These are phyloP conservation scores for Fusarium continuum DNA, from an alignment of 2,329 filamentous ascomycete species.

Conservation along the genomic window DNA sequence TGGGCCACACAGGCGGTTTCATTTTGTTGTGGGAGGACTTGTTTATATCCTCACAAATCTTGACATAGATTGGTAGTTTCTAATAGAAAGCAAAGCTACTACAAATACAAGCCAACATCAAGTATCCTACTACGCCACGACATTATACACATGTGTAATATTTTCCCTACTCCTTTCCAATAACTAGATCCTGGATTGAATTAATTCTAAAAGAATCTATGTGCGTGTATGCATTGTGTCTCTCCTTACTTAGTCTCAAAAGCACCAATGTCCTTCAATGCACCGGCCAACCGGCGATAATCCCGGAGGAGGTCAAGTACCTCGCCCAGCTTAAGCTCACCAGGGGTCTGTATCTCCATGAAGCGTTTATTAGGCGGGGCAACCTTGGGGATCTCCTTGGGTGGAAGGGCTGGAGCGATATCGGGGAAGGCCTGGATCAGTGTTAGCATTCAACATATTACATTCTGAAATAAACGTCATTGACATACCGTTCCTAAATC, in stretches of 20 bases:
- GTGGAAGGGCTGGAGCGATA: constrained; percentile 62
- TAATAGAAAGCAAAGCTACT: constrained; percentile 12
- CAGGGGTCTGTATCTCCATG: constrained; percentile 74
- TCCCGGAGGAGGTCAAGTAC: constrained; percentile 76
- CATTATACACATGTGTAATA: background rate
- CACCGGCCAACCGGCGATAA: constrained; percentile 75
- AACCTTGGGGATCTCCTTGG: constrained; percentile 64
- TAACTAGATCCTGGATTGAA: constrained; percentile 6
- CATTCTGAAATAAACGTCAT: background rate
- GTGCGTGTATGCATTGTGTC: background rate
- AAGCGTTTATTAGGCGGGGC: constrained; percentile 77
- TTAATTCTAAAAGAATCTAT: constrained; percentile 26
- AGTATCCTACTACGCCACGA: background rate
- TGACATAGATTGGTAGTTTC: constrained; percentile 10
- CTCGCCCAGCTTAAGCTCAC: constrained; percentile 77
- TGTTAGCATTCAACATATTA: background rate
- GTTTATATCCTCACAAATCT: background rate
- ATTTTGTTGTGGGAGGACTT: background rate
- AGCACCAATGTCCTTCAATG: constrained; percentile 69
- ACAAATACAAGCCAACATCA: constrained; percentile 7
- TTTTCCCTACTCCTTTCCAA: background rate
- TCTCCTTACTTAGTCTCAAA: constrained; percentile 57
- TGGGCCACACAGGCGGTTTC: background rate
- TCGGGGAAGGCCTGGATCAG: constrained; percentile 66
- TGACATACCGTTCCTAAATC: constrained; percentile 65